Percentiles rank a stretch among this genome's conserved stretches.
These are phyloP conservation scores for Eragrostis curvula DNA, from an alignment of 176 grass and related monocot genomes.

Conservation along the genomic window DNA sequence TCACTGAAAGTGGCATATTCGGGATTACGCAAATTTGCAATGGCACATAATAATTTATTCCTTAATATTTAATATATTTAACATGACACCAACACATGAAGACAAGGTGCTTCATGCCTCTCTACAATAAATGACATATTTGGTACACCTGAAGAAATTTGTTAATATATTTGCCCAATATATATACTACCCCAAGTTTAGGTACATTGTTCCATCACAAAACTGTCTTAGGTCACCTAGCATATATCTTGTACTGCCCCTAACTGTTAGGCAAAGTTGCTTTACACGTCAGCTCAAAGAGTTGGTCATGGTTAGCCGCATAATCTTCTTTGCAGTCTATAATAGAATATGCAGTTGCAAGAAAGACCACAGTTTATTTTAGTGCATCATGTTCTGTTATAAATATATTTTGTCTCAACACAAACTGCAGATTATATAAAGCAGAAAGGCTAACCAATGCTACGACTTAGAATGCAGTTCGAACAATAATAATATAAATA, in stretches of 20 bases:
- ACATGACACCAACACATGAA: too few species aligned
- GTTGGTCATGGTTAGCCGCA: background rate
- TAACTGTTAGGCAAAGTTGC: background rate
- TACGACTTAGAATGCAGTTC: too few species aligned
- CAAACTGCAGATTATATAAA: too few species aligned
- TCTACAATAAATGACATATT: background rate
- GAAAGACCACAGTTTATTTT: too few species aligned
- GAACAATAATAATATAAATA: too few species aligned
- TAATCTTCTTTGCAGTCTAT: background rate
- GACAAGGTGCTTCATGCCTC: background rate
- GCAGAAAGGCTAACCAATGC: too few species aligned
- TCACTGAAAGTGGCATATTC: too few species aligned
- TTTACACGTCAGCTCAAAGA: background rate
- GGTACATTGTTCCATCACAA: background rate
- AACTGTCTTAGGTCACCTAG: background rate
- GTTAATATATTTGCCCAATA: background rate
- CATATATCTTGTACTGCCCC: background rate
- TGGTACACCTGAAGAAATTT: background rate
- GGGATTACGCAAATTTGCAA: too few species aligned
- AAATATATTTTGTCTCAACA: too few species aligned
- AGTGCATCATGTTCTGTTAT: too few species aligned
- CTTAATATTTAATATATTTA: too few species aligned
- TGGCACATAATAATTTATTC: too few species aligned
- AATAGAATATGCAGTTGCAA: background rate
- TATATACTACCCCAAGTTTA: background rate